Base-by-base conservation (phyloP, 2,329 filamentous ascomycete genomes). In the Corinectria fuckeliana region DNA sequence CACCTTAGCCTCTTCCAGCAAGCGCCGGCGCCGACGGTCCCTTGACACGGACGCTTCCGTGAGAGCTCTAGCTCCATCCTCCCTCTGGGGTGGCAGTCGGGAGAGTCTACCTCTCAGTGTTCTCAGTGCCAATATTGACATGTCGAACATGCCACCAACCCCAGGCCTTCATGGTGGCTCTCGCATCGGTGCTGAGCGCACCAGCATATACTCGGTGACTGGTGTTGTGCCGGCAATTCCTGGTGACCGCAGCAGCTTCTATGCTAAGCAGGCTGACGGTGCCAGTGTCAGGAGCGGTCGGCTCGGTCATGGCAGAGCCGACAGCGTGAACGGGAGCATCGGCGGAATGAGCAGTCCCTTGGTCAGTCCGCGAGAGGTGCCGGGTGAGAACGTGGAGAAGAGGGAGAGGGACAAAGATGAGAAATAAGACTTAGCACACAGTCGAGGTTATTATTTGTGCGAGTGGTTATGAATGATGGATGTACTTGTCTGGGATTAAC, bases 31-130 rank as follows among this genome's bases (percentile, higher is more conserved):
- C 32, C 85, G 91, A 48, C 86, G 91, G 60, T 93, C 91, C 26
- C 88, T 94, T 76, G 92, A 95, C 74, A 95, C 92, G 0, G 91
- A 95, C 72, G 92, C 92, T 5, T 94, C 91, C 0, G 91, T 95
- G 36, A 89, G 92, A 41, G 92, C 92, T 2, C 79, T 96, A n/a
- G 90, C 92, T 1, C 91, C 91, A 0, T 92, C 89, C 0, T 93
- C 91, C 1, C 81, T 94, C 4, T 95, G 91, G 82, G 91, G 91
- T 42, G 91, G 91, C 41, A 92, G 89, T 69, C 87, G 91, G 61
- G 91, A 95, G 75, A 91, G 88, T 41, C 81, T 95, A 2, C 91
- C 91, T 0, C 80, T 95, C 23, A 93, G 90, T 70, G 88, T 94
- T 5, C 81, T 95, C 32, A 92, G 90, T 70, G 85, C 88, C 58